These are phyloP conservation scores for Sideroxylon spinosum DNA, from an alignment of 179 eudicot species.

Conservation along the genomic window DNA sequence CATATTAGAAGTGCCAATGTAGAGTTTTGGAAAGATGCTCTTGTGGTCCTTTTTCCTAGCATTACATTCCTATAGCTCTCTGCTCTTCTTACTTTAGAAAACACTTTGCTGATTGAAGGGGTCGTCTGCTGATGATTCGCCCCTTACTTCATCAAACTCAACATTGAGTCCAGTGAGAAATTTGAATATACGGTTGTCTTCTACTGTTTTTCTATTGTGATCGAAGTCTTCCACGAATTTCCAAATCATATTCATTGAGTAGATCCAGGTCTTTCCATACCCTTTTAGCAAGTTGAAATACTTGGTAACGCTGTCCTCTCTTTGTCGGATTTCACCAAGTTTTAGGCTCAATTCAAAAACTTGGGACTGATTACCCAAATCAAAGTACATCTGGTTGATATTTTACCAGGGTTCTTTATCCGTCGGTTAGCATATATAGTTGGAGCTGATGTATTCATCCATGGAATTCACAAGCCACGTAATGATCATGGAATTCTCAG, in stretches of 20 bases:
- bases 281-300: neutral
- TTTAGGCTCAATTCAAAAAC: too few species aligned
- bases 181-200: neutral
- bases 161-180: neutral
- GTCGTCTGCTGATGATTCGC: neutral
- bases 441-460: too few species aligned
- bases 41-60: neutral
- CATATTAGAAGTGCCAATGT: neutral
- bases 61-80: neutral
- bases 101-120: neutral
- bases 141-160: slow-evolving; percentile 9
- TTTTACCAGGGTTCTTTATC: too few species aligned
- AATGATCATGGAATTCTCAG: too few species aligned
- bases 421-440: too few species aligned
- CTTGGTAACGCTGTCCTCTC: too few species aligned
- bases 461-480: too few species aligned
- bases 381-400: too few species aligned
- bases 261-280: neutral
- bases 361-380: too few species aligned
- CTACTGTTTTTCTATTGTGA: neutral
- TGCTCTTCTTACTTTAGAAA: neutral
- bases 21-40: neutral
- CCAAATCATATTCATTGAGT: neutral
- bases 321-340: too few species aligned
- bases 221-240: neutral